A percentile compares a stretch with the other conserved stretches of the same genome.
Evolutionary conservation across 345 rosid genomes (phyloP).

Genomic region (Eucalyptus melliodora): DNA sequence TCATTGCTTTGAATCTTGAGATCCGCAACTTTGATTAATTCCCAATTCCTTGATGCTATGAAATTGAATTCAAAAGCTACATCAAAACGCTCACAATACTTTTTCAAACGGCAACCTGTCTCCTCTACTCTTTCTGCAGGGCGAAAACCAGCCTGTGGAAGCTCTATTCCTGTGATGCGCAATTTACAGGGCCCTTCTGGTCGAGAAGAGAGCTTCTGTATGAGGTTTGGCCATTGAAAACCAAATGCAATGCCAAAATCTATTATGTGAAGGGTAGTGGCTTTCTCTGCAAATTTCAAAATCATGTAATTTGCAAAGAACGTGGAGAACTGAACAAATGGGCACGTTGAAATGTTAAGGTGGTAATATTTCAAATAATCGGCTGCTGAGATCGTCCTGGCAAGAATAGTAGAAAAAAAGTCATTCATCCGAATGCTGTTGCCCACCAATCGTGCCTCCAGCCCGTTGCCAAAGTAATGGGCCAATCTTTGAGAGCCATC

Average conservation of each 20-base stretch:
- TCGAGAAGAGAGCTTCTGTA: constrained; percentile 33
- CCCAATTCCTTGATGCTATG: constrained; percentile 64
- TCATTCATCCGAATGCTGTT: constrained; percentile 13
- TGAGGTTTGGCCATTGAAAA: constrained; percentile 83
- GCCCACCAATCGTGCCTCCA: constrained; percentile 69
- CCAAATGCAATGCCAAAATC: constrained; percentile 83
- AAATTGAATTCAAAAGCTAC: constrained; percentile 68
- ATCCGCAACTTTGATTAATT: constrained; percentile 44
- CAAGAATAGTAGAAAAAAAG: constrained; percentile 8
- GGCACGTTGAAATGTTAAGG: constrained; percentile 30
- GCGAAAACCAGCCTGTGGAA: constrained; percentile 66
- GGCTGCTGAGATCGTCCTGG: constrained; percentile 38
- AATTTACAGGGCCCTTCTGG: constrained; percentile 50
- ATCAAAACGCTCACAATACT: constrained; percentile 57
- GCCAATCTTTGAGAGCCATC: constrained; percentile 31
- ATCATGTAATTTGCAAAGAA: constrained; percentile 41
- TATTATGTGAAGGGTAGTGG: constrained; percentile 59
- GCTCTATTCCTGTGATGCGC: constrained; percentile 76
- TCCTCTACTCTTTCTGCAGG: constrained; percentile 65
- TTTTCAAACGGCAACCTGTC: constrained; percentile 56
- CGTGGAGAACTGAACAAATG: constrained; percentile 49
- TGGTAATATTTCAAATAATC: constrained; percentile 47
- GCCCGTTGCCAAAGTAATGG: constrained; percentile 42
- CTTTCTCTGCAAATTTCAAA: constrained; percentile 30
- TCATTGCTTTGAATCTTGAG: constrained; percentile 47